These are phyloP conservation scores for Sugiyamaella mastotermitis DNA, from an alignment of 805 yeast genomes.

Conservation along the genomic window DNA sequence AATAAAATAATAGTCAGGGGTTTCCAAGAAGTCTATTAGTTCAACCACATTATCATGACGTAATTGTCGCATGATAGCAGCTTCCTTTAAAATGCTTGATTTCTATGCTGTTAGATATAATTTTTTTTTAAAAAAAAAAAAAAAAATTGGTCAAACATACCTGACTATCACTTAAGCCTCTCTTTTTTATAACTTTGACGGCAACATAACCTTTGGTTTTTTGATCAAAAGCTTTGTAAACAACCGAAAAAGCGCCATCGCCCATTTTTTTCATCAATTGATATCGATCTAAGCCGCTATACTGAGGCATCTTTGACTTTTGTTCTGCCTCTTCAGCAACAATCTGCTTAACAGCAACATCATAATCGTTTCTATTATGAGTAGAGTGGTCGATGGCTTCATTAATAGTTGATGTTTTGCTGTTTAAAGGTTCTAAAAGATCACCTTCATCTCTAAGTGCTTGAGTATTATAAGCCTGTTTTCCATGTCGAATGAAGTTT, in stretches of 20 bases:
- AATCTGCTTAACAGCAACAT: constrained; percentile 33
- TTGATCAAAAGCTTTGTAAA: constrained; percentile 61
- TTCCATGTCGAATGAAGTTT: constrained; percentile 60
- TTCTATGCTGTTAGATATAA: constrained; percentile 22
- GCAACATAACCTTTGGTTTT: constrained; percentile 49
- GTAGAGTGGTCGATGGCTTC: constrained; percentile 1
- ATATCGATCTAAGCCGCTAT: constrained; percentile 35
- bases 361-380: constrained; percentile 26
- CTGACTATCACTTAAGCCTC: constrained; percentile 36
- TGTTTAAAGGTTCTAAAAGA: constrained; percentile 4
- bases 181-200: constrained; percentile 67
- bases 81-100: constrained; percentile 61
- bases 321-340: constrained; percentile 35
- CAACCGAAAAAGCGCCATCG: constrained; percentile 84
- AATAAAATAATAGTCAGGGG: constrained; percentile 49
- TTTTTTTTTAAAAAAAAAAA: constrained; percentile 1
- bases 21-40: constrained; percentile 49
- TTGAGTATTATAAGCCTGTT: constrained; percentile 38
- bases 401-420: constrained; percentile 1
- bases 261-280: constrained; percentile 38
- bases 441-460: constrained; percentile 1
- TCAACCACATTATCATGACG: constrained; percentile 56
- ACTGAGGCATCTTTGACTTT: constrained; percentile 29
- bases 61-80: constrained; percentile 62
- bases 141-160: constrained; percentile 21